These are phyloP conservation scores for Barnettozyma vustinii DNA, from an alignment of 805 yeast species.

Conservation along the genomic window DNA sequence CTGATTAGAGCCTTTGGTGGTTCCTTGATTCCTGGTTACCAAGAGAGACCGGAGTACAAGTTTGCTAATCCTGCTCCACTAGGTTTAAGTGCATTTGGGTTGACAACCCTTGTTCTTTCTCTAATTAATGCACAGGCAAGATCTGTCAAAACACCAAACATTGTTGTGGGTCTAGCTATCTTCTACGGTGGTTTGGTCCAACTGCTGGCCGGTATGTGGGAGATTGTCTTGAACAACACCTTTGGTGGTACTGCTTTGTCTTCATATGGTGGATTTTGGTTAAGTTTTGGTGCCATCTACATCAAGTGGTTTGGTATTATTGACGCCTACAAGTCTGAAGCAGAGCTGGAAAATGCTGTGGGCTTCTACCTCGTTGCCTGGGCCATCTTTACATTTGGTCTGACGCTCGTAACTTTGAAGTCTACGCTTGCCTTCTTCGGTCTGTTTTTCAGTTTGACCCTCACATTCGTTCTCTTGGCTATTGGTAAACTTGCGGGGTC, in stretches of 20 bases:
- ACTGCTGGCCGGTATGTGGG: constrained; percentile 63
- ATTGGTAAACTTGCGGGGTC: constrained; percentile 40
- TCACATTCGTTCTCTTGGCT: constrained; percentile 43
- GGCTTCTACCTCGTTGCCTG: constrained; percentile 51
- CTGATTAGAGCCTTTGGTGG: constrained; percentile 65
- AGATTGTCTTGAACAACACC: constrained; percentile 55
- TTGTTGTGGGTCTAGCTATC: constrained; percentile 55
- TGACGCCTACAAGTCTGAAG: constrained; percentile 35
- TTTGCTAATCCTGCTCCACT: constrained; percentile 63
- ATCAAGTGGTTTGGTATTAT: constrained; percentile 48
- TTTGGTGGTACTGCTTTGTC: constrained; percentile 49
- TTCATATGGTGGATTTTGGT: constrained; percentile 56
- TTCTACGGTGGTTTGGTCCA: constrained; percentile 63
- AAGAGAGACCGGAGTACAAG: constrained; percentile 41
- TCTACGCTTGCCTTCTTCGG: constrained; percentile 42
- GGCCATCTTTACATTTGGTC: constrained; percentile 47
- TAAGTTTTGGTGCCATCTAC: constrained; percentile 55
- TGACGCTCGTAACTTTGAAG: constrained; percentile 42
- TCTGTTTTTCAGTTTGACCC: constrained; percentile 39
- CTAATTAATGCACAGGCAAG: constrained; percentile 50
- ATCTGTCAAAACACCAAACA: constrained; percentile 48
- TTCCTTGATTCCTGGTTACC: constrained; percentile 55
- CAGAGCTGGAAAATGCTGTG: constrained; percentile 39
- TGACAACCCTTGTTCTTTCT: constrained; percentile 56
- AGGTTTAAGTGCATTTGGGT: constrained; percentile 56